Base-by-base conservation (phyloP, 768 basidiomycete species). In the Psilocybe azurescens region DNA sequence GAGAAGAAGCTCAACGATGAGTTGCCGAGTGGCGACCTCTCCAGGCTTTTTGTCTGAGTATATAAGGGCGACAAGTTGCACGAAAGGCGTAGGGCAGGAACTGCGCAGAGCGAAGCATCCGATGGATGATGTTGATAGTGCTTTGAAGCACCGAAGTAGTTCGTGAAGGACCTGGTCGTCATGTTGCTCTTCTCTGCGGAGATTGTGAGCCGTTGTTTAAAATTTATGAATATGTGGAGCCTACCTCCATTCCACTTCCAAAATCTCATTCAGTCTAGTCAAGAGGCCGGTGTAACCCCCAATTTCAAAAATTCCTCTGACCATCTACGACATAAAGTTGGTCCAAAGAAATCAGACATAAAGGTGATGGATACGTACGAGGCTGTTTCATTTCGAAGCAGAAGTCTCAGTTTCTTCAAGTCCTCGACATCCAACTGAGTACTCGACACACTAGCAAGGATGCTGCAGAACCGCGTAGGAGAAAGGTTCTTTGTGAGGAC, bases 21-120 rank as follows among this genome's bases (percentile, higher is more conserved):
- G 85, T 69, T 96, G 94, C 36, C 96, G 88, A 4, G 93, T 90
- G 3, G 88, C 86, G 8, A 99, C 82, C 41, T 99, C 97, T 48
- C 97, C 97, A 0, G 97, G 97, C 73, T 96, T 97, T 81, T 99
- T 99, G 80, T 99, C 97, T 3, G 95, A 97, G 75, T 94, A 99
- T 2, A 99, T 81, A 14, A 99, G 83, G 8, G 87, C 78, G 16
- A 96, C 82, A 30, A 99, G 81, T 64, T 96, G 91, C 3, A 83
- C 81, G 72, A 94, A 98, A 1, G 97, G 97, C 0, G 90, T 88
- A 0, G 96, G 95, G 60, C 91, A 91, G 32, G 89, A 90, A 68
- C 87, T 89, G n/a, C 95, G 89, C 10, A 99, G 85, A 4, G 97
- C 95, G 56, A 89, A 87, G 70, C 93, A 95, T 13, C 97, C 97